Conservation (phyloP, 495 filamentous ascomycete genomes). For the Terfezia boudieri region DNA sequence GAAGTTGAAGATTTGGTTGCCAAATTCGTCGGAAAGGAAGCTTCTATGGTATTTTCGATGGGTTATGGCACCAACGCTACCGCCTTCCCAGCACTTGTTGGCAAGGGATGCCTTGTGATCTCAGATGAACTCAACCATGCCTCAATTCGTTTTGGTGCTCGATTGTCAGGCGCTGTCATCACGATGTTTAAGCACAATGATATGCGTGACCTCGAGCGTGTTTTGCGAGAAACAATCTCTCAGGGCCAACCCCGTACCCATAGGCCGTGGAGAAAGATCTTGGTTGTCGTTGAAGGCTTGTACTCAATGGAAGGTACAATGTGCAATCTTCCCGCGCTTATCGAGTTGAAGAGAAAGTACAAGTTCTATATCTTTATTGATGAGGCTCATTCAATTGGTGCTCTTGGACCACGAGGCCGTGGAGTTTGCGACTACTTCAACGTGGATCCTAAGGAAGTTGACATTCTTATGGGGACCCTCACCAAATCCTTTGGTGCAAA, state of each 20-base stretch:
- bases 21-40: conserved; percentile 76
- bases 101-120: conserved; percentile 78
- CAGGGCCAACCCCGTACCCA: conserved; percentile 94
- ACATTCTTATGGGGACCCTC: conserved; percentile 93
- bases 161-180: conserved; percentile 85
- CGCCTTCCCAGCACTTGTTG: conserved; percentile 71
- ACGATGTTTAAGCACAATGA: conserved; percentile 94
- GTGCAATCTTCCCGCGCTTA: conserved; percentile 74
- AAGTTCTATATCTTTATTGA: conserved; percentile 92
- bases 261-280: conserved; percentile 94
- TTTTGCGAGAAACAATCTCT: conserved; percentile 73
- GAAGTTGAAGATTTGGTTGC: conserved; percentile 83
- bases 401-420: conserved; percentile 64
- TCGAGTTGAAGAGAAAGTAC: conserved; percentile 76
- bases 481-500: conserved; percentile 98
- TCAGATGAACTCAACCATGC: conserved; percentile 96
- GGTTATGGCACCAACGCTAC: conserved; percentile 87
- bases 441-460: conserved; percentile 66
- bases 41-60: conserved; percentile 96
- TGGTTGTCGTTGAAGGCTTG: conserved; percentile 86
- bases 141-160: conserved; percentile 84
- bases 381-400: conserved; percentile 91
- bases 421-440: conserved; percentile 96
- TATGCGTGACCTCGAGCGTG: conserved; percentile 62
- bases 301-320: conserved; percentile 99